Conservation (phyloP, 148 eudicot species). For the Rhododendron ovatum region DNA sequence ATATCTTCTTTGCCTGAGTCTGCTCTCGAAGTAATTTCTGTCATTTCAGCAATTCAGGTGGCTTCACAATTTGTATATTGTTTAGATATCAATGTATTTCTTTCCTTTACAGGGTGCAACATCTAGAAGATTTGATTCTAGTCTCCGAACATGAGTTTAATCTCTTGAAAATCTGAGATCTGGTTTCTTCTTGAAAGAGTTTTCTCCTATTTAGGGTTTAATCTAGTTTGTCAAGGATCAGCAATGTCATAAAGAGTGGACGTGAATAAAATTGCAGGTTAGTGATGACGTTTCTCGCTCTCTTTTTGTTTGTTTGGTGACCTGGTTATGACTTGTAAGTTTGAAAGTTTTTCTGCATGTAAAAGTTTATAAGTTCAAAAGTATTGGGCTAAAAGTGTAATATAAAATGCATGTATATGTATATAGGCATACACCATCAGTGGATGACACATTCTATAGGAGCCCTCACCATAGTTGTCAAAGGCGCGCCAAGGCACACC, state of each 20-base stretch:
- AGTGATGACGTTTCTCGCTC: neutral
- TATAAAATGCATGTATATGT: neutral
- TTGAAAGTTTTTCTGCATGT: neutral
- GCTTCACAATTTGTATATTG: neutral
- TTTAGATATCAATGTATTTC: neutral
- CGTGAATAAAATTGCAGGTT: neutral
- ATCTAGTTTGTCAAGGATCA: neutral
- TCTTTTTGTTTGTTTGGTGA: neutral
- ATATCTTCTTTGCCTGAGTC: neutral
- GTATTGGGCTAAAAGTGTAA: neutral
- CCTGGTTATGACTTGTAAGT: neutral
- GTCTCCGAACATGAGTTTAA: neutral
- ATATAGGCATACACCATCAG: neutral
- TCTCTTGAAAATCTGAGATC: neutral
- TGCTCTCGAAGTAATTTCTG: neutral
- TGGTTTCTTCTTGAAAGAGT: neutral
- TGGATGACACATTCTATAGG: neutral
- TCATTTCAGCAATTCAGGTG: slow-evolving; percentile 4
- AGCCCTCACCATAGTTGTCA: neutral
- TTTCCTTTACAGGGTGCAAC: neutral
- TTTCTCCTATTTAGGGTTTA: slow-evolving; percentile 3
- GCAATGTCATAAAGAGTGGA: neutral
- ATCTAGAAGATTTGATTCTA: neutral
- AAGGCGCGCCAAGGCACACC: too few species aligned
- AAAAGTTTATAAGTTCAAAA: neutral